Evolutionary conservation across 2,329 filamentous ascomycete genomes (phyloP), one percentile per base, ranked within the genome.

Genomic region (Davidsoniella virescens): DNA sequence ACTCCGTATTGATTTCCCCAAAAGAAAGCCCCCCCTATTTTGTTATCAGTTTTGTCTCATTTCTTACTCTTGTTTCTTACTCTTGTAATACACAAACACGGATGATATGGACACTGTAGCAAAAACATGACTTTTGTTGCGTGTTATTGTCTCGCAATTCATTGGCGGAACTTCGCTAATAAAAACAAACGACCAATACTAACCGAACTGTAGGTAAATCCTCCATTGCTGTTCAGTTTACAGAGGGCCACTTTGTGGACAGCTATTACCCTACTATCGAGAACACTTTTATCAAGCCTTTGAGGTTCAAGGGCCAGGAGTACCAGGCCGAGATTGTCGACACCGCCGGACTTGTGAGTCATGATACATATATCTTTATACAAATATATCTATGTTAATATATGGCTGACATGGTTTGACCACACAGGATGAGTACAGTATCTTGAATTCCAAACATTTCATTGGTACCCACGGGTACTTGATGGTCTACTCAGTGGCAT

Each of bases 251-350:
- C 68, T 98, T 98, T 63, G 90, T 98, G 62, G 92, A 98, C 66
- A 93, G 85, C 66, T 98, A 98, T 69, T 98, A 98, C 65, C 92
- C 92, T 36, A 98, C 92, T 39, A 96, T 98, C 61, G 92, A 98
- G 67, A 98, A 96, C 66, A 96, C 90, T 2, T 98, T 98, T 65
- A 93, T 84, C 71, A 94, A 94, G 65, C 82, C 87, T 58, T 94
- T 98, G 64, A 84, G 86, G 59, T 83, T 84, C 66, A 94, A 92
- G 67, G 83, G 84, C 47, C 87, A 95, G 65, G 92, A 96, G 57
- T 98, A 81, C 66, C 80, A 85, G 47, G 94, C 88, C 10, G 92
- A 98, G 69, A 96, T 98, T 60, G 92, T 98, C 64, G 92, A 98
- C 64, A 98, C 92, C 25, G 92, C 92, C 49, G 92, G 92, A 54